These are phyloP conservation scores for Calonectria pteridis DNA, from an alignment of 2,329 filamentous ascomycete genomes.

Conservation along the genomic window DNA sequence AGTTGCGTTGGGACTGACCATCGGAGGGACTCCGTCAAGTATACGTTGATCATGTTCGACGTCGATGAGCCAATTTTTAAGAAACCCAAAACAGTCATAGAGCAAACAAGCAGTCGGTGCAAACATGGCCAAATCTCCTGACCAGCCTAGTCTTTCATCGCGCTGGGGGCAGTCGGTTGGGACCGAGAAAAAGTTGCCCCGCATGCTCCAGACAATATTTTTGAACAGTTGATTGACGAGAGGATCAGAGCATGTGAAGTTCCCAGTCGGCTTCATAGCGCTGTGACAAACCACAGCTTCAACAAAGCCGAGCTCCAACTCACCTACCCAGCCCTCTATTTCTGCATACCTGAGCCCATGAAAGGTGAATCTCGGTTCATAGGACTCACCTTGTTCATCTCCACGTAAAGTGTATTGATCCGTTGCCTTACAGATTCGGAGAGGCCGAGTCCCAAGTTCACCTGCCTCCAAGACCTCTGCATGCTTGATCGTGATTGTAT, in stretches of 20 bases:
- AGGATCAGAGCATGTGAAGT: slow-evolving; percentile 63
- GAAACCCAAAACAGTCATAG: slow-evolving; percentile 63
- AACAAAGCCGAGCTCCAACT: slow-evolving; percentile 29
- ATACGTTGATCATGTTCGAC: slow-evolving; percentile 23
- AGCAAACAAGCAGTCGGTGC: slow-evolving; percentile 63
- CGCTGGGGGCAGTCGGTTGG: slow-evolving; percentile 69
- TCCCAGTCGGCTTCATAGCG: slow-evolving; percentile 63
- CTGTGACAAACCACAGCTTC: slow-evolving; percentile 57
- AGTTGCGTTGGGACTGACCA: slow-evolving; percentile 29
- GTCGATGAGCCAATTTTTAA: slow-evolving; percentile 46
- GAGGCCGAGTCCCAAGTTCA: slow-evolving; percentile 55
- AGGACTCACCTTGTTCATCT: slow-evolving; percentile 16
- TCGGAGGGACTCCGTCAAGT: slow-evolving; percentile 23
- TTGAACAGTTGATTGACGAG: slow-evolving; percentile 66
- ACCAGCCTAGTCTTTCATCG: slow-evolving; percentile 66
- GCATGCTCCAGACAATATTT: slow-evolving; percentile 68
- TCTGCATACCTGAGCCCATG: slow-evolving; percentile 67
- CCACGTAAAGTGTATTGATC: slow-evolving; percentile 55
- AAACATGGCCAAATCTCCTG: slow-evolving; percentile 63
- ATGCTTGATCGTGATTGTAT: slow-evolving; percentile 60
- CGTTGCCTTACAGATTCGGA: slow-evolving; percentile 63
- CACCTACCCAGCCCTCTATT: slow-evolving; percentile 55
- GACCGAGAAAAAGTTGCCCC: slow-evolving; percentile 67
- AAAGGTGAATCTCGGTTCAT: slow-evolving; percentile 64
- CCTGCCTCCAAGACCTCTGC: slow-evolving; percentile 67